phyloP scores from a whole-genome alignment of 768 basidiomycete species.

The Boletus vinaceobasis region DNA sequence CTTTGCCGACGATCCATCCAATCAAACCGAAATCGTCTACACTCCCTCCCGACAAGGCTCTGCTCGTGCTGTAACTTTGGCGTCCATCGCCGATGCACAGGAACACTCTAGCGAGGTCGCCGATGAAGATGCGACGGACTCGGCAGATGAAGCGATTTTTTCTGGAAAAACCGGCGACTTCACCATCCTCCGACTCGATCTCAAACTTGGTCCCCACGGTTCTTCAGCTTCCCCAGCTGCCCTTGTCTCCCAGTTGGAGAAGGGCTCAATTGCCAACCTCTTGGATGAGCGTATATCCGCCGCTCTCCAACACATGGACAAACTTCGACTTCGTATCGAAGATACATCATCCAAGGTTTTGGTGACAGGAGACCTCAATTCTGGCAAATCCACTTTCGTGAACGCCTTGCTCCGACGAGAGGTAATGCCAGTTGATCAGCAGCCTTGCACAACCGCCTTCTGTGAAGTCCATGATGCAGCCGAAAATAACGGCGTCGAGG shows the following conservation, averaged over 20 bases:
- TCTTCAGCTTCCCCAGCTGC: conserved; percentile 59
- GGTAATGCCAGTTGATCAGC: conserved; percentile 96
- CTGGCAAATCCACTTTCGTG: conserved; percentile 98
- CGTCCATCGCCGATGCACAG: conserved; percentile 46
- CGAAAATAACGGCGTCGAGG: conserved; percentile 76
- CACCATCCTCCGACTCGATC: conserved; percentile 86
- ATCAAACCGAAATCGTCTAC: conserved; percentile 63
- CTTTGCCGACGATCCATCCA: conserved; percentile 79
- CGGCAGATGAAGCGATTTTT: conserved; percentile 36
- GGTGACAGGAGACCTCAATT: conserved; percentile 96
- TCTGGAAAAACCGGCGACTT: conserved; percentile 58
- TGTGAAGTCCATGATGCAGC: conserved; percentile 93
- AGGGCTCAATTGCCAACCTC: conserved; percentile 87
- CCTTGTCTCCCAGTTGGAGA: conserved; percentile 90
- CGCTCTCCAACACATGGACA: conserved; percentile 75
- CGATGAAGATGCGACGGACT: conserved; percentile 21
- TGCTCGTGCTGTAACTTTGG: conserved; percentile 57
- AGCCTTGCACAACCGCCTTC: conserved; percentile 95
- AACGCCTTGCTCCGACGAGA: conserved; percentile 89
- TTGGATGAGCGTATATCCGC: conserved; percentile 79
- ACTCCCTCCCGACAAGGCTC: conserved; percentile 46
- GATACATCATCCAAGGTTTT: conserved; percentile 95
- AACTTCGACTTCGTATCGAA: conserved; percentile 80
- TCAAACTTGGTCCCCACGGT: conserved; percentile 79
- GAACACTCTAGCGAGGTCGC: conserved; percentile 24